Evolutionary conservation across 2,329 filamentous ascomycete genomes (phyloP).

Genomic region (Nectriaceae sp.): DNA sequence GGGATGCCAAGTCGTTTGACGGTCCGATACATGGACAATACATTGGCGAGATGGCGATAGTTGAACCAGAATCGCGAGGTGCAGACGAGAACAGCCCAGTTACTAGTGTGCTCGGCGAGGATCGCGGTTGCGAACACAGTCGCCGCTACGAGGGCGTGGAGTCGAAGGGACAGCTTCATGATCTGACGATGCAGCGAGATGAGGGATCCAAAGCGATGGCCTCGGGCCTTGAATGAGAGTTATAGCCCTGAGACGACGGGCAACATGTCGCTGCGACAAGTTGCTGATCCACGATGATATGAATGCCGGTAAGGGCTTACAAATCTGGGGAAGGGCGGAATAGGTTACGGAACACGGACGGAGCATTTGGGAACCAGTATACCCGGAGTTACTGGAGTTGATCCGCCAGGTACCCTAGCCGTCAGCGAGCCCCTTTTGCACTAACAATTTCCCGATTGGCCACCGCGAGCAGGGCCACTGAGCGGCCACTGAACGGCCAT

Average conservation of each 20-base stretch:
- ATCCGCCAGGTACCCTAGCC: background rate
- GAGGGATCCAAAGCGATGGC: constrained; percentile 6
- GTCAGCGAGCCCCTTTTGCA: constrained; percentile 7
- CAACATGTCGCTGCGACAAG: constrained; percentile 17
- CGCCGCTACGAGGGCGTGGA: constrained; percentile 51
- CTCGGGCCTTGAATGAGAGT: constrained; percentile 3
- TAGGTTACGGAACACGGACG: constrained; percentile 5
- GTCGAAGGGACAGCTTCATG: constrained; percentile 55
- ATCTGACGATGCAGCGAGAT: constrained; percentile 8
- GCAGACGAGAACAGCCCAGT: constrained; percentile 98
- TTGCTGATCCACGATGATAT: constrained; percentile 7
- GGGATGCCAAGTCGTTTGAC: constrained; percentile 97
- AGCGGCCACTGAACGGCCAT: background rate
- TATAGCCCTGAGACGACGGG: constrained; percentile 13
- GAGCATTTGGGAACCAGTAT: background rate
- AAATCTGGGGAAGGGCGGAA: constrained; percentile 24
- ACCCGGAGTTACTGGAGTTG: constrained; percentile 10
- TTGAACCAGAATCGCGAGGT: constrained; percentile 99
- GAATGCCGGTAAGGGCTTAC: constrained; percentile 23
- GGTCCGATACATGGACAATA: constrained; percentile 94
- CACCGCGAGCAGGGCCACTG: background rate
- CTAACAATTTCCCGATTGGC: constrained; percentile 19
- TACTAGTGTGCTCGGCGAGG: constrained; percentile 84
- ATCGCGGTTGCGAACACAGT: constrained; percentile 48
- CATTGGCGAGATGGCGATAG: constrained; percentile 97